Evolutionary conservation across 257 asterid genomes (phyloP).

Genomic region (Lycium ferocissimum): DNA sequence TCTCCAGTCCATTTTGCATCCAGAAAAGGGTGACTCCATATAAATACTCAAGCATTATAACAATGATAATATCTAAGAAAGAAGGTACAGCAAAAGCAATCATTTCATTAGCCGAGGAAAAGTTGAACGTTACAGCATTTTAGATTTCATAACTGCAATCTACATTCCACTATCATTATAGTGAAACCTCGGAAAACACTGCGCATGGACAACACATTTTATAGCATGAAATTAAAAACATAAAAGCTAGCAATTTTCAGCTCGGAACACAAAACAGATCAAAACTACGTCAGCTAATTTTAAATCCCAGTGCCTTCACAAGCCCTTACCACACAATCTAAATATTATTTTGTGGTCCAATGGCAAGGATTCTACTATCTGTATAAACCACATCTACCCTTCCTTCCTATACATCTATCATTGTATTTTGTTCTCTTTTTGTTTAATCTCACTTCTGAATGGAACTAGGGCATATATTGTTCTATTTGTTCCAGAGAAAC

Average conservation of each 20-base stretch:
- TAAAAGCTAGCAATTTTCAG: not conserved
- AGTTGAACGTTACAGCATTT: not conserved
- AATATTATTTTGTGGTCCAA: not conserved
- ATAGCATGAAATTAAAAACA: not conserved
- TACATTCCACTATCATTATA: not conserved
- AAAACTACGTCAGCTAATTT: not conserved
- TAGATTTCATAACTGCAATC: conserved; percentile 20
- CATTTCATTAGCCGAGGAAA: conserved; percentile 10
- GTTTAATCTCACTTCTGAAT: not conserved
- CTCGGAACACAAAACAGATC: not conserved
- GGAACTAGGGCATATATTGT: not conserved
- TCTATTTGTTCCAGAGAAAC: not conserved
- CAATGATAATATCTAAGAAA: not conserved
- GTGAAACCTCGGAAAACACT: conserved; percentile 4
- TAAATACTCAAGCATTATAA: not conserved
- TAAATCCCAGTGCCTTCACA: too few relatives aligned
- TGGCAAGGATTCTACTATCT: not conserved
- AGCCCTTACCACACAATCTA: too few relatives aligned
- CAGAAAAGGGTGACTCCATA: conserved; percentile 19
- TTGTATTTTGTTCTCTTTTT: not conserved
- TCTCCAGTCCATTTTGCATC: conserved; percentile 8
- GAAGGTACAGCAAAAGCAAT: not conserved
- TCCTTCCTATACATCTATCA: not conserved
- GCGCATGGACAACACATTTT: not conserved
- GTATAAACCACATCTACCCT: not conserved